phyloP scores from a whole-genome alignment of 2,329 filamentous ascomycete species.

The Zopfia rhizophila region DNA sequence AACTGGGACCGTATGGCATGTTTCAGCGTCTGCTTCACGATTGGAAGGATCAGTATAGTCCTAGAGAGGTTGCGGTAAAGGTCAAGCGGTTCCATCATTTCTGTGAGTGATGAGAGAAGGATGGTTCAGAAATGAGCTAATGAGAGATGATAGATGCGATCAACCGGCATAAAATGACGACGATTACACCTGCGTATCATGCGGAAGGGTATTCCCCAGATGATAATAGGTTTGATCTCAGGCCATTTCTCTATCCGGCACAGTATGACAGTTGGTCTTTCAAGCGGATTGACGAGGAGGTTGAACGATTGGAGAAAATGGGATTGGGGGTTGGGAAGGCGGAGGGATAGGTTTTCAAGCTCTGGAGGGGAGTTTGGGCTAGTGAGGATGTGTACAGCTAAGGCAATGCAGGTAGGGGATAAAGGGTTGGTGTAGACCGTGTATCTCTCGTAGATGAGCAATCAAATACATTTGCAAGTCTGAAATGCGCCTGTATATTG shows the following conservation, averaged over 20 bases:
- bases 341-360: conserved; percentile 1
- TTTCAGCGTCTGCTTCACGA: conserved; percentile 64
- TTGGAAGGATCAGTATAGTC: conserved; percentile 56
- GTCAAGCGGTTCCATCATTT: conserved; percentile 55
- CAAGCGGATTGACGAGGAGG: conserved; percentile 50
- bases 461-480: too few relatives aligned
- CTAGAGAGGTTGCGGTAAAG: conserved; percentile 60
- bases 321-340: conserved; percentile 4
- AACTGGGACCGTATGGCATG: conserved; percentile 65
- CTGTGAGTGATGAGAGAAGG: conserved; percentile 15
- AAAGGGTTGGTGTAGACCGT: too few relatives aligned
- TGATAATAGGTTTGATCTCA: conserved; percentile 67
- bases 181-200: conserved; percentile 40
- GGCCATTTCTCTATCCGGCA: conserved; percentile 58
- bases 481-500: too few relatives aligned
- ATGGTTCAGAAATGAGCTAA: conserved; percentile 36
- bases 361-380: too few relatives aligned
- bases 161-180: conserved; percentile 73
- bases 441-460: too few relatives aligned
- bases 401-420: too few relatives aligned
- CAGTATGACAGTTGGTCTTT: conserved; percentile 48
- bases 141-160: conserved; percentile 68
- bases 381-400: too few relatives aligned
- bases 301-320: conserved; percentile 41
- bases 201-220: conserved; percentile 65